Conservation (phyloP, 768 basidiomycete species). For the Russula foetens region DNA sequence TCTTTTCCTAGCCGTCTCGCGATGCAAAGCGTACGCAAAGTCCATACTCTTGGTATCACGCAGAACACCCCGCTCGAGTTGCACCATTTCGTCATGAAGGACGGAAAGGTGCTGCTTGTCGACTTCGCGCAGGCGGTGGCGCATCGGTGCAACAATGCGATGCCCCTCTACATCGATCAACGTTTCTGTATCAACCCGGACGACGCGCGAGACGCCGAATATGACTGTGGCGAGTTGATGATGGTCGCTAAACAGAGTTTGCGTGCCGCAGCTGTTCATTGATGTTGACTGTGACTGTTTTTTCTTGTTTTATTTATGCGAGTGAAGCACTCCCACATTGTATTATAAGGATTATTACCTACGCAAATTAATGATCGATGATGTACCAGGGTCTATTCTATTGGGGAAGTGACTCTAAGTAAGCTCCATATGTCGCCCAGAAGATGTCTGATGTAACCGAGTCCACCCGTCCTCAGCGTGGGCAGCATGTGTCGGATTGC, state of each 20-base stretch:
- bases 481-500: background rate
- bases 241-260: background rate
- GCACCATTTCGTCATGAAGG: constrained; percentile 17
- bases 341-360: background rate
- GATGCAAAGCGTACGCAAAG: constrained; percentile 9
- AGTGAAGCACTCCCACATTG: background rate
- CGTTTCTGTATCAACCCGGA: background rate
- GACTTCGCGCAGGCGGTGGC: constrained; percentile 12
- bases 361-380: background rate
- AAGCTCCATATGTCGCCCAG: too few species aligned
- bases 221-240: constrained; percentile 2
- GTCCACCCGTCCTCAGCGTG: background rate
- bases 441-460: background rate
- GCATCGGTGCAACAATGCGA: constrained; percentile 10
- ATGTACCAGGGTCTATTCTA: too few species aligned
- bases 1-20: constrained; percentile 5
- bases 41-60: constrained; percentile 6
- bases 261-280: background rate
- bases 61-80: constrained; percentile 11
- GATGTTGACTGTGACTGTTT: background rate
- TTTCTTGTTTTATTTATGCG: background rate
- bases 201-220: background rate
- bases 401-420: too few species aligned
- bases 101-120: constrained; percentile 4
- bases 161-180: constrained; percentile 8